Evolutionary conservation across 305 asterid species (phyloP), one percentile per base, ranked within the genome.

Genomic region (Fraxinus velutina): DNA sequence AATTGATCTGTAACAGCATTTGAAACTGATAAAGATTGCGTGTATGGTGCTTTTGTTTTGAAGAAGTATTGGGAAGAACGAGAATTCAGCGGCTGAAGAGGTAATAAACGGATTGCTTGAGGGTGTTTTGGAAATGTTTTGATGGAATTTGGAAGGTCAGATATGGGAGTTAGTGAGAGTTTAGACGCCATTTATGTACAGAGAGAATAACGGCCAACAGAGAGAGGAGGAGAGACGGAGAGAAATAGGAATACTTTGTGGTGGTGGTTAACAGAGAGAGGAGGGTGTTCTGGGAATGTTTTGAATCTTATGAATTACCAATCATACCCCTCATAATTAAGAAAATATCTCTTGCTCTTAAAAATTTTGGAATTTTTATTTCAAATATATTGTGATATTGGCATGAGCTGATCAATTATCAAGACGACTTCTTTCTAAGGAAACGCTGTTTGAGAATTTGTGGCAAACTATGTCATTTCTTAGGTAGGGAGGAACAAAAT

Each of bases 141-240:
- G 36, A 52, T 50, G 55, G 90, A 72, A 79, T 80, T 72, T 21
- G 87, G 87, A 78, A 87, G 86, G 74, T 85, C 87, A 6, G 78
- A 52, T 74, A 84, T 52, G 73, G 91, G 84, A 76, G 87, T 62
- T 66, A 86, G 88, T 9, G 87, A 72, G 73, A 88, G 84, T 79
- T 78, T 85, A 77, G 87, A 86, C 88, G 98, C 95, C 97, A 92
- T 55, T 55, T 6, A 6, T 55, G 66, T 17, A 17, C 66, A 55
- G 32, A 39, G 60, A 72, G 80, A 17, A 22, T 33, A 12, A 19
- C 42, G 27, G 27, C 17, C 66, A 42, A 33, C 62, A 77, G 73
- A 32, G n/a, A 7, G 34, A 3, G 80, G 36, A 8, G 30, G 36
- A 8, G 71, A 19, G 15, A 7, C 9, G 0, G 15, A 6, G 73